A percentile compares a stretch with the other conserved stretches of the same genome.
Evolutionary conservation across 352 stramenopile genomes (phyloP).

Genomic region (Globisporangium nunn): DNA sequence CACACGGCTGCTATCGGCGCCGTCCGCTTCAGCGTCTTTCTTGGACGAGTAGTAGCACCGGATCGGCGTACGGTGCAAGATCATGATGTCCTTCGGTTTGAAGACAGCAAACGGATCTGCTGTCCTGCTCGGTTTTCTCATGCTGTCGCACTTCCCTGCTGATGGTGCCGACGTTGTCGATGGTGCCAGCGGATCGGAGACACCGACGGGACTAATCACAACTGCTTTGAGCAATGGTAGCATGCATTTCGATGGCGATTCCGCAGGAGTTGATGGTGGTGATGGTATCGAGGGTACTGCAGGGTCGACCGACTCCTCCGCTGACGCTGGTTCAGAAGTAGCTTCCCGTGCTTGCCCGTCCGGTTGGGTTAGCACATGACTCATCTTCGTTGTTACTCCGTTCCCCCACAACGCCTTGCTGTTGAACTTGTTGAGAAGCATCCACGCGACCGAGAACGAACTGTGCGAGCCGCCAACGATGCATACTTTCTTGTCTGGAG

Average conservation of each 20-base stretch:
- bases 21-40: slow-evolving; percentile 74
- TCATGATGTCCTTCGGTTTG: slow-evolving; percentile 68
- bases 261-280: neutral
- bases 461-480: slow-evolving; percentile 83
- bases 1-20: slow-evolving; percentile 38
- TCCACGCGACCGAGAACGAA: slow-evolving; percentile 78
- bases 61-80: slow-evolving; percentile 71
- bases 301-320: neutral
- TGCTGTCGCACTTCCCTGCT: slow-evolving; percentile 11
- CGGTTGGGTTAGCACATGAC: neutral
- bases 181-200: neutral
- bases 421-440: slow-evolving; percentile 60
- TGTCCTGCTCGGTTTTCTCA: slow-evolving; percentile 12
- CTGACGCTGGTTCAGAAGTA: neutral
- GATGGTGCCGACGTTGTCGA: slow-evolving; percentile 8
- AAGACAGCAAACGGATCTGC: slow-evolving; percentile 22
- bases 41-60: slow-evolving; percentile 72
- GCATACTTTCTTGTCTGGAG: slow-evolving; percentile 53
- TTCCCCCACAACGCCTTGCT: neutral
- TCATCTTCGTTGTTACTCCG: neutral
- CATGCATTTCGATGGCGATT: slow-evolving; percentile 7
- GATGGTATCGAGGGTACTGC: neutral
- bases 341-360: neutral
- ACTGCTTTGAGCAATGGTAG: slow-evolving; percentile 6
- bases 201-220: slow-evolving; percentile 5